phyloP scores from a whole-genome alignment of 2,329 filamentous ascomycete species.

The Cercospora brassicicola region DNA sequence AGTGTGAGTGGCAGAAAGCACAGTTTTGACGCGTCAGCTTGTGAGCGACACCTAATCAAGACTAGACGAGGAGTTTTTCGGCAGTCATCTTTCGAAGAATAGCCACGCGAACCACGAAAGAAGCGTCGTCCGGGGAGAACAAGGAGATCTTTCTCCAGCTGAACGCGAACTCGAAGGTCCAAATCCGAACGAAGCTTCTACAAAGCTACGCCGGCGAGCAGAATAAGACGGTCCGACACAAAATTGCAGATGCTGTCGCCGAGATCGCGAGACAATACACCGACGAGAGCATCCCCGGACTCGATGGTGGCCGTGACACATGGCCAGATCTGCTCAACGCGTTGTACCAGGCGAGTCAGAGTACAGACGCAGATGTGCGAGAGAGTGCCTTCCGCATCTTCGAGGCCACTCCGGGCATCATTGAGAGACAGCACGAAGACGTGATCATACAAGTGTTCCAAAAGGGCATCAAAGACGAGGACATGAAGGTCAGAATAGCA shows the following conservation, averaged over 20 bases:
- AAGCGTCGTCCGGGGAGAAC: constrained; percentile 63
- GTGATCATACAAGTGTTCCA: constrained; percentile 86
- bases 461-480: constrained; percentile 86
- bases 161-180: constrained; percentile 68
- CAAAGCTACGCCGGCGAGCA: constrained; percentile 72
- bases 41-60: constrained; percentile 11
- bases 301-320: constrained; percentile 50
- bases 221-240: constrained; percentile 77
- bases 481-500: constrained; percentile 81
- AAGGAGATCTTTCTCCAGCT: constrained; percentile 85
- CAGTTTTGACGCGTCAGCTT: not conserved
- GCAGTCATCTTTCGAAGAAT: constrained; percentile 94
- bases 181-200: constrained; percentile 81
- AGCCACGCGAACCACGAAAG: constrained; percentile 83
- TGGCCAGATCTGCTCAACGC: constrained; percentile 88
- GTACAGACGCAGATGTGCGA: constrained; percentile 75
- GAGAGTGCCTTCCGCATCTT: constrained; percentile 96
- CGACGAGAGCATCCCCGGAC: constrained; percentile 58
- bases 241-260: constrained; percentile 95
- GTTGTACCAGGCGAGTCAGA: constrained; percentile 88
- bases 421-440: constrained; percentile 92
- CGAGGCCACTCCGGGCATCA: constrained; percentile 89
- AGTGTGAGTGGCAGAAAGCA: constrained; percentile 56
- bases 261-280: constrained; percentile 94
- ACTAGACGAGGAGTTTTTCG: constrained; percentile 81